phyloP scores from a whole-genome alignment of 73 alveolate species.

The Paramecium primaurelia region DNA sequence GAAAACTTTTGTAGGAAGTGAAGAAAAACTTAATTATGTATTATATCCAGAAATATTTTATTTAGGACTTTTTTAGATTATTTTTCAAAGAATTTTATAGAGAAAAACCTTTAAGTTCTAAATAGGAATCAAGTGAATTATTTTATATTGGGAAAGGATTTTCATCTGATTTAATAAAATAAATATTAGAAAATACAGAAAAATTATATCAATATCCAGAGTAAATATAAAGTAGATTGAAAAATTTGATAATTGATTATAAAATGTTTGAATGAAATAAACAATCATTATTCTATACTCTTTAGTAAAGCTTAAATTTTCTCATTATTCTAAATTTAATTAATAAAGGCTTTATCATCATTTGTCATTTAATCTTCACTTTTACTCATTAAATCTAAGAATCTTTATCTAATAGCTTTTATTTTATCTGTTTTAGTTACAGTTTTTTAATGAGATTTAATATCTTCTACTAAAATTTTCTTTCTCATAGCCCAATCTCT shows the following conservation, averaged over 20 bases:
- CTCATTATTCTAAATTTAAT: neutral
- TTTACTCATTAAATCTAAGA: neutral
- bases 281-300: neutral
- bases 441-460: neutral
- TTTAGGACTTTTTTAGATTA: conserved; percentile 43
- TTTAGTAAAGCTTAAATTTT: neutral
- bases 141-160: conserved; percentile 77
- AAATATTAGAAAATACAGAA: neutral
- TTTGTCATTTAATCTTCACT: neutral
- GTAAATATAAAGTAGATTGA: neutral
- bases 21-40: conserved; percentile 63
- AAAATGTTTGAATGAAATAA: neutral
- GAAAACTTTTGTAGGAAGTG: conserved; percentile 76
- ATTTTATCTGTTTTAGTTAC: neutral
- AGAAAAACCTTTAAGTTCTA: conserved; percentile 82
- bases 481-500: conserved; percentile 40
- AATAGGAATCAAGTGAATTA: conserved; percentile 73
- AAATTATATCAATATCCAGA: neutral
- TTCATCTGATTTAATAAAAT: neutral
- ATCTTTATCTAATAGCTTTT: neutral
- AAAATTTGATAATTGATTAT: neutral
- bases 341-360: neutral
- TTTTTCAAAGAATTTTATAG: conserved; percentile 67
- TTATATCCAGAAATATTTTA: neutral
- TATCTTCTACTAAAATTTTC: neutral